These are phyloP conservation scores for Acer campestre DNA, from an alignment of 345 rosid species.

Conservation along the genomic window DNA sequence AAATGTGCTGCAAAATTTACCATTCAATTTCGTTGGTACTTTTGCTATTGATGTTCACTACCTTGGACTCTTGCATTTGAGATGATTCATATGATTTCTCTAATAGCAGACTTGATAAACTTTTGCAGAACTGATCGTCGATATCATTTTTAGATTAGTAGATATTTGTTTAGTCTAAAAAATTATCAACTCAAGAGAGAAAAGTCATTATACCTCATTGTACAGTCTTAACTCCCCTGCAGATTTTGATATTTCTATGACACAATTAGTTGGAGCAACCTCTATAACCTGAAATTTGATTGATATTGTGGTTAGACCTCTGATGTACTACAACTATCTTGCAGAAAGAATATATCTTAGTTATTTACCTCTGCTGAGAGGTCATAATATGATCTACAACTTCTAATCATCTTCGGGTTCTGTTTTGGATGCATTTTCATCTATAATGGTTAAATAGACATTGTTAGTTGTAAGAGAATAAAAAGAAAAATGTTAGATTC, in stretches of 20 bases:
- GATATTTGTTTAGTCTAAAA: slow-evolving; percentile 7
- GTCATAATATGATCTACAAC: slow-evolving; percentile 58
- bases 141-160: slow-evolving; percentile 12
- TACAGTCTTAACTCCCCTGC: slow-evolving; percentile 65
- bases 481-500: neutral
- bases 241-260: slow-evolving; percentile 81
- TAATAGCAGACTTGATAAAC: slow-evolving; percentile 62
- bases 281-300: slow-evolving; percentile 58
- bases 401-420: slow-evolving; percentile 57
- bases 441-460: slow-evolving; percentile 33
- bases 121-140: slow-evolving; percentile 71
- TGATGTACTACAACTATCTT: neutral
- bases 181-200: slow-evolving; percentile 1
- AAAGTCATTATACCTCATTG: slow-evolving; percentile 51
- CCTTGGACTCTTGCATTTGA: slow-evolving; percentile 27
- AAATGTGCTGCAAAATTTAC: slow-evolving; percentile 29
- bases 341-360: neutral
- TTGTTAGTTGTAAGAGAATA: neutral
- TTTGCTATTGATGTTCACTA: slow-evolving; percentile 13
- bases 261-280: slow-evolving; percentile 86
- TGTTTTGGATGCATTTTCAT: slow-evolving; percentile 67
- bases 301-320: slow-evolving; percentile 13
- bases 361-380: slow-evolving; percentile 74
- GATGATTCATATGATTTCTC: slow-evolving; percentile 40
- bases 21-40: slow-evolving; percentile 28